A percentile compares a stretch with the other conserved stretches of the same genome.
Conservation (phyloP, 306 rosid genomes). For the Ammopiptanthus mongolicus region DNA sequence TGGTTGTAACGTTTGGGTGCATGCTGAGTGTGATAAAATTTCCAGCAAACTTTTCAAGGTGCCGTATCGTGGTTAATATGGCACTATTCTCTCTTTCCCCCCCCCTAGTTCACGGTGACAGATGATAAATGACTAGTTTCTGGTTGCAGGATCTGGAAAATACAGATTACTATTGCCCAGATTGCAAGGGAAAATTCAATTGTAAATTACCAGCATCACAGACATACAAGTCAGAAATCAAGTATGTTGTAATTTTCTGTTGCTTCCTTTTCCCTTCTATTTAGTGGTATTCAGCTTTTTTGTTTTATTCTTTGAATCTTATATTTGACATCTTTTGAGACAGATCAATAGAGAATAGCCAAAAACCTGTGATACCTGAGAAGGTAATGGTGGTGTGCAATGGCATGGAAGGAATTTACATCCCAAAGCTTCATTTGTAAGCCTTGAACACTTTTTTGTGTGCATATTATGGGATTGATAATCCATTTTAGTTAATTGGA, state of each 20-base stretch:
- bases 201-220: conserved; percentile 34
- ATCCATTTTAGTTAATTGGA: not conserved
- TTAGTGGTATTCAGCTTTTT: not conserved
- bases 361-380: conserved; percentile 45
- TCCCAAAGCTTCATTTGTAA: conserved; percentile 84
- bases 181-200: conserved; percentile 55
- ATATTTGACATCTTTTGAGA: conserved; percentile 21
- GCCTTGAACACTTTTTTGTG: conserved; percentile 23
- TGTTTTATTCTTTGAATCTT: conserved; percentile 23
- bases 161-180: conserved; percentile 83
- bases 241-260: conserved; percentile 36
- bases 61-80: conserved; percentile 10
- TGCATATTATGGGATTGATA: conserved; percentile 11
- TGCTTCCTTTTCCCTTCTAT: conserved; percentile 14
- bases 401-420: conserved; percentile 86
- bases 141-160: conserved; percentile 70
- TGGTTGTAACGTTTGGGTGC: conserved; percentile 98
- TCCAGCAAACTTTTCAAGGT: conserved; percentile 70
- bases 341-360: conserved; percentile 46
- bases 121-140: conserved; percentile 10
- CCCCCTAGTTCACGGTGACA: not conserved
- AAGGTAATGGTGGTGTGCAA: conserved; percentile 77
- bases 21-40: conserved; percentile 84
- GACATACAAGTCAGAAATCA: conserved; percentile 37
- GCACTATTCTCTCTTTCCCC: not conserved